phyloP scores from a whole-genome alignment of 208 protist species.

The Acanthamoeba culbertsoni region DNA sequence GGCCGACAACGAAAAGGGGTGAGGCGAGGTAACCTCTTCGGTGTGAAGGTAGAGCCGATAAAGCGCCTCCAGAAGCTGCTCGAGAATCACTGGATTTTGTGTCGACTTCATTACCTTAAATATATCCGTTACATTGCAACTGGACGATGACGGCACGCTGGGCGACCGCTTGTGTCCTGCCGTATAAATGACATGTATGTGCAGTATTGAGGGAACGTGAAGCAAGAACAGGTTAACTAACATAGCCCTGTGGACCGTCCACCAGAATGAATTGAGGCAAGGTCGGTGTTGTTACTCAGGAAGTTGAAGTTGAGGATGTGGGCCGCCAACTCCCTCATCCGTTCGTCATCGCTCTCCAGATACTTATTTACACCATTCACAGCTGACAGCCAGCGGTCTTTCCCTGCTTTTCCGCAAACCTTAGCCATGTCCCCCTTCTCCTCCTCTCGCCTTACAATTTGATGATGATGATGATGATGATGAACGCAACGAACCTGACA shows the following conservation, averaged over 20 bases:
- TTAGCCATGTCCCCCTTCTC: no score
- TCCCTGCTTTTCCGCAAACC: background rate
- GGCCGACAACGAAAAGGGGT: background rate
- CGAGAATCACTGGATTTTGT: background rate
- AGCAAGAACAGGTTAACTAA: no score
- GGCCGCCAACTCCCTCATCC: background rate
- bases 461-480: background rate
- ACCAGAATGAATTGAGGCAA: no score
- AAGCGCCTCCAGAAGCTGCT: background rate
- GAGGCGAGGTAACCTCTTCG: background rate
- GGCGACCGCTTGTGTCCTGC: background rate
- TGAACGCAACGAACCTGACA: background rate
- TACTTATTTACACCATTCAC: background rate
- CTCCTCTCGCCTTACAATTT: background rate
- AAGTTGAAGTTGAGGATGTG: slow-evolving; percentile 19
- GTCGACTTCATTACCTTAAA: background rate
- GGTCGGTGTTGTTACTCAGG: background rate
- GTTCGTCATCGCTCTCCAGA: slow-evolving; percentile 3
- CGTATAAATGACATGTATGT: background rate
- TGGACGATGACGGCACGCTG: background rate
- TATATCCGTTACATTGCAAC: background rate
- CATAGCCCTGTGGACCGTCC: background rate
- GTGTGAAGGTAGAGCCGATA: background rate
- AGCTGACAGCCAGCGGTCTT: background rate
- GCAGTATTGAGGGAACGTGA: background rate